phyloP scores from a whole-genome alignment of 768 basidiomycete genomes.

The Galerina sulciceps region DNA sequence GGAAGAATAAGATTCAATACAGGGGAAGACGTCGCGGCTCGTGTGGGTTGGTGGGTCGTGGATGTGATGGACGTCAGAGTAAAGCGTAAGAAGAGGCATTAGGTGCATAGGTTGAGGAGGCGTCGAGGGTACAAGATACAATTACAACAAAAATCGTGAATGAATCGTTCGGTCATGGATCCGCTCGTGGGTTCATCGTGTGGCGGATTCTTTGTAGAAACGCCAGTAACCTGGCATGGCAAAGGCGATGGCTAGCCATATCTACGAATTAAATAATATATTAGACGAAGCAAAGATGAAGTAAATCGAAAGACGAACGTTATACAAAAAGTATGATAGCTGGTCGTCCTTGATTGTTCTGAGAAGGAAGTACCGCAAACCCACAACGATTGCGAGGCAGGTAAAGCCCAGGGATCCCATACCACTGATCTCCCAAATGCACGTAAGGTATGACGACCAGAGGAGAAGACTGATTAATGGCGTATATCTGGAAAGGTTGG shows the following conservation, averaged over 20 bases:
- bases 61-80: not conserved
- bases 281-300: not conserved
- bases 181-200: conserved; percentile 4
- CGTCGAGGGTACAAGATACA: not conserved
- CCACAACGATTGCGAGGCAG: conserved; percentile 32
- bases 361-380: conserved; percentile 21
- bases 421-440: conserved; percentile 38
- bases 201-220: conserved; percentile 22
- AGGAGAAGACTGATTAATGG: conserved; percentile 35
- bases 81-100: not conserved
- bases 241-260: conserved; percentile 25
- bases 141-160: conserved; percentile 11
- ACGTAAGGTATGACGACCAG: conserved; percentile 39
- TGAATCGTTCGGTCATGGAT: not conserved
- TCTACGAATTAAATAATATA: conserved; percentile 8
- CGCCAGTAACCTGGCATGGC: conserved; percentile 25
- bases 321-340: conserved; percentile 27
- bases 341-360: conserved; percentile 21
- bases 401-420: conserved; percentile 29
- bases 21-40: not conserved
- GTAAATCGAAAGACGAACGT: conserved; percentile 19
- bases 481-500: conserved; percentile 31
- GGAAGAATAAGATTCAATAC: conserved; percentile 5
- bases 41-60: conserved; percentile 1
- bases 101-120: not conserved